Evolutionary conservation across 2,329 filamentous ascomycete genomes (phyloP), one percentile per base, ranked within the genome.

Genomic region (Tricladium varicosporioides): DNA sequence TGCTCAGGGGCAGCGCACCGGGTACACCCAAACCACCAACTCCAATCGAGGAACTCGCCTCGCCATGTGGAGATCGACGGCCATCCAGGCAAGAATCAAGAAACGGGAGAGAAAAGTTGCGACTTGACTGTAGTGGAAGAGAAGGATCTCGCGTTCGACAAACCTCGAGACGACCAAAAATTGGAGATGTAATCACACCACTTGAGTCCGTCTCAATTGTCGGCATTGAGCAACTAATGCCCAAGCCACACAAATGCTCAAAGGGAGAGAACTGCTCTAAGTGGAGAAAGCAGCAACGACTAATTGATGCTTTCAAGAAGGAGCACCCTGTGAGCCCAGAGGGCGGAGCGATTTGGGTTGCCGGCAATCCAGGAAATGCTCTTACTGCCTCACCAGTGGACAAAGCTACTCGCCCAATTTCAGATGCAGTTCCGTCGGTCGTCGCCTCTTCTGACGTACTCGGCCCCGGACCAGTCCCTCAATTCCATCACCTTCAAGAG

Each of bases 371-470:
- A 10, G 89, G 90, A 53, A 94, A 94, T 70, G 82, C 90, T 8
- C 75, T 80, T 57, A 91, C 87, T 2, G 82, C 83, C 54, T 70
- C 74, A 51, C 80, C 82, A 18, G 72, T 76, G 5, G 51, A 50
- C 15, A 53, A 60, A 48, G 59, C 57, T 22, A 72, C 82, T 62
- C 84, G 88, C 45, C 89, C 90, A 10, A 78, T 85, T 22, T 93
- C 91, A 5, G 88, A 94, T 65, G 83, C 83, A 16, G 83, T 88
- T 2, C 89, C 89, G 9, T 97, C 92, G 1, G 80, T 96, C 9
- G 87, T 96, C 52, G 93, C 92, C 22, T 97, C 93, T 0, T 97
- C 92, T 1, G 93, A 97, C 72, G 81, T 95, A 10, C 81, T 97
- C 61, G 92, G 92, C 2, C 87, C 89, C 5, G 82, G 82, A 7